Evolutionary conservation across 345 rosid genomes (phyloP).

Genomic region (Capsella bursapastoris): DNA sequence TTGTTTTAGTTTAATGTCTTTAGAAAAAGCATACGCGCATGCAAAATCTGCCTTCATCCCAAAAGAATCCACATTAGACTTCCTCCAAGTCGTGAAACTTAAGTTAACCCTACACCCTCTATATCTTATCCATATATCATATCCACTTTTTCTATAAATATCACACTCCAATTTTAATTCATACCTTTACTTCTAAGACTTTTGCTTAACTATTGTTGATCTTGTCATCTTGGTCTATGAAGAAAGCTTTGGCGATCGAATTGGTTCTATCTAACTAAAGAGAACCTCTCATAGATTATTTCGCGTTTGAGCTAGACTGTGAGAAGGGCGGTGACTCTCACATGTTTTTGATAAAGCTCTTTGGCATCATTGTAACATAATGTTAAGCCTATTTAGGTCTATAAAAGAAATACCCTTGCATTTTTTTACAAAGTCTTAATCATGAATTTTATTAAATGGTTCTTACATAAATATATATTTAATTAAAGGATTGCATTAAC

Average conservation of each 20-base stretch:
- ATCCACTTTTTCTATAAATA: neutral
- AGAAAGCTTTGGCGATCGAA: too few relatives aligned
- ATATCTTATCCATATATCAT: slow-evolving; percentile 24
- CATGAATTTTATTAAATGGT: slow-evolving; percentile 10
- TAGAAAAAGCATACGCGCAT: slow-evolving; percentile 49
- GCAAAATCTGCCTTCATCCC: slow-evolving; percentile 36
- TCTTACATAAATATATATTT: slow-evolving; percentile 2
- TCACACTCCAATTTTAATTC: neutral
- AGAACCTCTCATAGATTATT: too few relatives aligned
- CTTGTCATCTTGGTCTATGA: too few relatives aligned
- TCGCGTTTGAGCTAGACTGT: too few relatives aligned
- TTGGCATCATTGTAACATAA: too few relatives aligned
- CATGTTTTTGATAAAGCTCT: too few relatives aligned
- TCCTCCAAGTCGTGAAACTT: slow-evolving; percentile 40
- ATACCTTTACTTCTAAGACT: neutral
- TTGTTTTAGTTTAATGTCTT: slow-evolving; percentile 25
- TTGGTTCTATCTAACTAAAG: too few relatives aligned
- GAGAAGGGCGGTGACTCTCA: too few relatives aligned
- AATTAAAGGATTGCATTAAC: slow-evolving; percentile 1
- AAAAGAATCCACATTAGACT: slow-evolving; percentile 42
- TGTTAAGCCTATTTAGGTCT: neutral
- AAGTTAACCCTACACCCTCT: slow-evolving; percentile 37
- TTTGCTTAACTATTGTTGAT: neutral
- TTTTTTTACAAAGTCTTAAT: neutral
- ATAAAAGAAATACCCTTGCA: neutral